These are phyloP conservation scores for Aegilops sharonensis DNA, from an alignment of 176 grass and related monocot species.

Conservation along the genomic window DNA sequence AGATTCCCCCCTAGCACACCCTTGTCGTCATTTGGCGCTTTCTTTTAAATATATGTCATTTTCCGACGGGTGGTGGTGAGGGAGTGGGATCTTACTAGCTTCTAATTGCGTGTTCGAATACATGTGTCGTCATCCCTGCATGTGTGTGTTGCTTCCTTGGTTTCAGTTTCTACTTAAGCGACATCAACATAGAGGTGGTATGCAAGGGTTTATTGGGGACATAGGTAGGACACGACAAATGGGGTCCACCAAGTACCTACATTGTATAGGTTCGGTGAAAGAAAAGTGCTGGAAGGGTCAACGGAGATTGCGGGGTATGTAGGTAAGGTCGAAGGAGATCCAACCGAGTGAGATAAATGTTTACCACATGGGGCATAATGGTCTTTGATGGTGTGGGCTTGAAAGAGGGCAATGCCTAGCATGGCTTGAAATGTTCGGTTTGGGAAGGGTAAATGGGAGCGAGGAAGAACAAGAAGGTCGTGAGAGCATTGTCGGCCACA, in stretches of 20 bases:
- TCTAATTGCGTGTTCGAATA: background rate
- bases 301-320: background rate
- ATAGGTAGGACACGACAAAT: accelerated
- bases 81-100: background rate
- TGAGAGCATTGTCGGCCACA: too few relatives aligned
- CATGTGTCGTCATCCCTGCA: background rate
- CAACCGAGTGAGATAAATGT: background rate
- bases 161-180: background rate
- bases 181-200: background rate
- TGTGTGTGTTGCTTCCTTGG: background rate
- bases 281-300: background rate
- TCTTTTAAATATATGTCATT: background rate
- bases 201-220: background rate
- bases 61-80: background rate
- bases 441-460: too few relatives aligned
- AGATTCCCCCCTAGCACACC: background rate
- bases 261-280: background rate
- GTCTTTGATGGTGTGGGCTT: background rate
- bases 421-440: background rate
- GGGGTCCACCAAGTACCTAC: background rate
- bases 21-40: background rate
- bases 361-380: too few relatives aligned
- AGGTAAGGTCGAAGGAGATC: background rate
- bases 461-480: too few relatives aligned
- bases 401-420: background rate